Evolutionary conservation across 2,329 filamentous ascomycete genomes (phyloP).

Genomic region (Lachnellula suecica): DNA sequence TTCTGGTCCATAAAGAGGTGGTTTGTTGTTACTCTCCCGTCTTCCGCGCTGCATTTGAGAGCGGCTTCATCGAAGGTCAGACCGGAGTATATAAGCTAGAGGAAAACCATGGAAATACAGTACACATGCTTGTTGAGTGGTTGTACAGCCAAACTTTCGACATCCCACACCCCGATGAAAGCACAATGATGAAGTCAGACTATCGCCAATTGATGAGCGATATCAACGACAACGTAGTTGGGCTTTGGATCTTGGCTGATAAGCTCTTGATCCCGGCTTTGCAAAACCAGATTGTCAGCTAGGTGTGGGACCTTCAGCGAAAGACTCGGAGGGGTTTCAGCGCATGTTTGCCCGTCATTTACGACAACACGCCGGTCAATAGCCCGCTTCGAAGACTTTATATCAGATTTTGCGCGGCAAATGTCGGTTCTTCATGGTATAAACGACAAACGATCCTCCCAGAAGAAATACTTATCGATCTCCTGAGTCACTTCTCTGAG

Average conservation of each 20-base stretch:
- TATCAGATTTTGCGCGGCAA: neutral
- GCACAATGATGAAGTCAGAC: too few species aligned
- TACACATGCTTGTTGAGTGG: neutral
- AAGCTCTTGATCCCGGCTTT: conserved; percentile 5
- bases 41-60: neutral
- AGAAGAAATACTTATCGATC: neutral
- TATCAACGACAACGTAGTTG: too few species aligned
- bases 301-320: conserved; percentile 27
- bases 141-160: neutral
- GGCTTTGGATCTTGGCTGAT: conserved; percentile 13
- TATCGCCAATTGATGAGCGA: too few species aligned
- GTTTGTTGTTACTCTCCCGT: conserved; percentile 1
- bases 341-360: neutral
- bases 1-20: too few species aligned
- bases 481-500: neutral
- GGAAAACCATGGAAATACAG: neutral
- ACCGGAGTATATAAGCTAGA: conserved; percentile 3
- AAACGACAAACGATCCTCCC: neutral
- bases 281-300: conserved; percentile 1
- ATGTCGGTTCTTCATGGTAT: too few species aligned
- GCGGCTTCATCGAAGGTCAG: conserved; percentile 5
- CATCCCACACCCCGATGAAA: too few species aligned
- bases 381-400: conserved; percentile 23
- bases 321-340: neutral
- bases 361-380: conserved; percentile 37